phyloP scores from a whole-genome alignment of 768 basidiomycete species.

The Pleurotus platypus region DNA sequence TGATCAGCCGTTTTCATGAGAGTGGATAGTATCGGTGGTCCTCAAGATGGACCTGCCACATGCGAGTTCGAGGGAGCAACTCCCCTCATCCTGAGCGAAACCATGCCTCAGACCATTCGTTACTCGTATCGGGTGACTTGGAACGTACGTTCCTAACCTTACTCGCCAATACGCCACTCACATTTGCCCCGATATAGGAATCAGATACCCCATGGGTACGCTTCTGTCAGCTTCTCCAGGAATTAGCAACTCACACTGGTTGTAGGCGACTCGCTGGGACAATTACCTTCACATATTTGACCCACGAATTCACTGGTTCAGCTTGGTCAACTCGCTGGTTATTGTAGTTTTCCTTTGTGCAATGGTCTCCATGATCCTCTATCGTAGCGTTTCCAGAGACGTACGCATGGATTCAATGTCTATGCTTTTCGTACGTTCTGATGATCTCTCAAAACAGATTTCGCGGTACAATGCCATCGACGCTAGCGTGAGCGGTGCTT shows the following conservation, averaged over 20 bases:
- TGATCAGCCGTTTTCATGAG: too few species aligned
- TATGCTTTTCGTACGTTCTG: conserved; percentile 1
- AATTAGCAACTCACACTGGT: background rate
- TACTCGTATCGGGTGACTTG: conserved; percentile 90
- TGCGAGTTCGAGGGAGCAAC: conserved; percentile 42
- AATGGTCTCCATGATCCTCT: conserved; percentile 91
- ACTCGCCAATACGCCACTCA: background rate
- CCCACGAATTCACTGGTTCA: conserved; percentile 95
- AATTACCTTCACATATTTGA: conserved; percentile 93
- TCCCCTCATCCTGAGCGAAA: conserved; percentile 62
- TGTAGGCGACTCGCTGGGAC: conserved; percentile 93
- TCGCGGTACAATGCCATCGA: conserved; percentile 94
- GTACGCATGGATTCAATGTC: conserved; percentile 35
- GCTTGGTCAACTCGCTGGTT: conserved; percentile 86
- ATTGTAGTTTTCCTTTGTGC: conserved; percentile 88
- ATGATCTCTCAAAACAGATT: conserved; percentile 48
- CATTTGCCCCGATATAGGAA: conserved; percentile 40
- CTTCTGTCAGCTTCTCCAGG: background rate
- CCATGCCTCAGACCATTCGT: conserved; percentile 55
- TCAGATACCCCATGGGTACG: conserved; percentile 82
- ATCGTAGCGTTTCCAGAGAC: conserved; percentile 85
- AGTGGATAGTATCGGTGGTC: conserved; percentile 54
- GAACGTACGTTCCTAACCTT: conserved; percentile 50
- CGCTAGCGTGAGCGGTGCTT: conserved; percentile 55
- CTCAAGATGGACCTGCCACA: conserved; percentile 44